Evolutionary conservation across 2,329 filamentous ascomycete species (phyloP), one percentile per base, ranked within the genome.

Genomic region (Pseudogymnoascus sp.): DNA sequence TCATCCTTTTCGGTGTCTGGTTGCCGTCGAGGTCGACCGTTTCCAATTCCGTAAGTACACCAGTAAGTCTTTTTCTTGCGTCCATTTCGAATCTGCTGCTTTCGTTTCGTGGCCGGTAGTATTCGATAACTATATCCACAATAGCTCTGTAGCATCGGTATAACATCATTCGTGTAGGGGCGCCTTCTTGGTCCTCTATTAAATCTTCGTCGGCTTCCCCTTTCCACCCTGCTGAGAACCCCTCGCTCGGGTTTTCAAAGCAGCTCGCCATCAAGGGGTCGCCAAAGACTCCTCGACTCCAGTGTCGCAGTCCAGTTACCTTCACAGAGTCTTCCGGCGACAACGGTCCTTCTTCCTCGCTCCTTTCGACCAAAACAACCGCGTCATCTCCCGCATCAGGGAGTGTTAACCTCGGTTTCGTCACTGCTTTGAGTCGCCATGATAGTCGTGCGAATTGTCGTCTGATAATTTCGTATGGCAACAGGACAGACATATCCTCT

Each of bases 81-180:
- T 77, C 77, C 10, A 85, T 74, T 68, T 86, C 83, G 4, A 76
- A 73, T 13, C 72, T 73, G 57, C 75, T 80, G 63, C 79, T 81
- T 60, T 80, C 77, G 2, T 68, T 70, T 3, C 74, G 73, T 1
- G 80, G 80, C 1, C 81, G 76, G 67, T 83, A 84, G 67, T 83
- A 83, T 64, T 83, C 81, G 33, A 71, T 74, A 2, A 84, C 82
- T 4, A 86, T 77, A 39, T 74, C 71, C 4, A 78, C 76, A 0
- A 80, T 73, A 3, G 81, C 78, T 64, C 84, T 81, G 68, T 84
- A 85, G 67, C 80, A 82, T 64, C 80, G 77, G 71, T 86, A 86
- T 2, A 86, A 70, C 1, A 85, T 70, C 5, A 83, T 67, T 9
- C 83, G 76, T 2, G 77, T 71, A n/a, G 72, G 67, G 0, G 75